Conservation (phyloP, 2,329 filamentous ascomycete species). For the Hypoxylon sp. region DNA sequence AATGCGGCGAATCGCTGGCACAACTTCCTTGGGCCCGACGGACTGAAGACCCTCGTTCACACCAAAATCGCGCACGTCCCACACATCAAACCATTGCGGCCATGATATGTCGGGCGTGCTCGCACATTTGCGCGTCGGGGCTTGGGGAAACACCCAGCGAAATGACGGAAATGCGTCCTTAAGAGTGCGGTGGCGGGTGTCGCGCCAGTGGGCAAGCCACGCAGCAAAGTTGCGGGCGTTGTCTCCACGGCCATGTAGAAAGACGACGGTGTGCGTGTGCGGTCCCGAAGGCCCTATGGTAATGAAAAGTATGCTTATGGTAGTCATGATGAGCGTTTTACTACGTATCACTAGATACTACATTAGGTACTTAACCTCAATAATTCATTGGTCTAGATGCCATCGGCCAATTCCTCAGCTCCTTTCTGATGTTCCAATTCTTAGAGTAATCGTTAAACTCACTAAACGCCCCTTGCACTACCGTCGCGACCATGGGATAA, state of each 20-base stretch:
- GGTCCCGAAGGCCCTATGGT: constrained; percentile 32
- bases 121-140: constrained; percentile 54
- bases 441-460: constrained; percentile 39
- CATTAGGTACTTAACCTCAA: background rate
- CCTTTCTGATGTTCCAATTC: constrained; percentile 42
- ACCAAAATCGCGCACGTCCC: constrained; percentile 58
- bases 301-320: constrained; percentile 27
- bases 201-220: constrained; percentile 52
- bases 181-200: constrained; percentile 56
- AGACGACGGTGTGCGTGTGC: constrained; percentile 63
- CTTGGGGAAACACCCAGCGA: constrained; percentile 66
- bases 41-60: constrained; percentile 61
- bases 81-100: constrained; percentile 68
- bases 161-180: constrained; percentile 62
- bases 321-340: constrained; percentile 19
- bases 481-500: constrained; percentile 23
- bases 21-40: constrained; percentile 59
- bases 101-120: constrained; percentile 44
- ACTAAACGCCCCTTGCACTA: constrained; percentile 33
- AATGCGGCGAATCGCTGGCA: constrained; percentile 53
- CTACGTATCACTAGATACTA: background rate
- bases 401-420: constrained; percentile 37
- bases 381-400: constrained; percentile 10
- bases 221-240: constrained; percentile 53
- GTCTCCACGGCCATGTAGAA: constrained; percentile 64